Evolutionary conservation across 441 rosid genomes (phyloP).

Genomic region (Pelargonium cotyledonis): DNA sequence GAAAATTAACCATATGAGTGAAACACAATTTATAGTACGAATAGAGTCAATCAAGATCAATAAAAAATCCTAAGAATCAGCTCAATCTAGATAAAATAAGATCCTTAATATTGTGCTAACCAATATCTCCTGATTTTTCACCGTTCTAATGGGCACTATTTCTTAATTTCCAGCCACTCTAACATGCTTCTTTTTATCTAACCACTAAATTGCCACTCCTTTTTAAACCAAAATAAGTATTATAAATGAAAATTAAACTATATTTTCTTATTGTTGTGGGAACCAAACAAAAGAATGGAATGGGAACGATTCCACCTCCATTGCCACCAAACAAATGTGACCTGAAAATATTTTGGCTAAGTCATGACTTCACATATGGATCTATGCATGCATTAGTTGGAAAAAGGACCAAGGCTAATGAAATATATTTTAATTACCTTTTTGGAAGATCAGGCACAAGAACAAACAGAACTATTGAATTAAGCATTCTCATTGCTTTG

Average conservation of each 20-base stretch:
- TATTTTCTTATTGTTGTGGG: background rate
- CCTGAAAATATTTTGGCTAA: background rate
- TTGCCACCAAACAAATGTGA: background rate
- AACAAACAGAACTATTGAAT: constrained; percentile 60
- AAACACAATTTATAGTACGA: too few species aligned
- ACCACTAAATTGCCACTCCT: background rate
- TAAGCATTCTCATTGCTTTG: constrained; percentile 28
- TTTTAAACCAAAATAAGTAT: background rate
- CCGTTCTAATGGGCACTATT: too few species aligned
- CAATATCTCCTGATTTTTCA: too few species aligned
- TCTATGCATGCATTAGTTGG: background rate
- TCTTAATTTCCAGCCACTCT: background rate
- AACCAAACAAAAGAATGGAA: background rate
- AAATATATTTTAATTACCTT: constrained; percentile 37
- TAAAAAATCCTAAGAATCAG: too few species aligned
- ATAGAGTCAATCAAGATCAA: too few species aligned
- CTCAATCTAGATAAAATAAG: too few species aligned
- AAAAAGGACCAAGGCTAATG: background rate
- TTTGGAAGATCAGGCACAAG: constrained; percentile 85
- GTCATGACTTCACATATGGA: background rate
- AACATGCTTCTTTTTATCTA: background rate
- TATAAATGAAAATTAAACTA: background rate
- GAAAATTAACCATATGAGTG: too few species aligned
- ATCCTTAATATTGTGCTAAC: too few species aligned
- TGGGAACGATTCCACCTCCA: background rate